phyloP scores from a whole-genome alignment of 2,329 filamentous ascomycete genomes.

The Bipolaris cookei region DNA sequence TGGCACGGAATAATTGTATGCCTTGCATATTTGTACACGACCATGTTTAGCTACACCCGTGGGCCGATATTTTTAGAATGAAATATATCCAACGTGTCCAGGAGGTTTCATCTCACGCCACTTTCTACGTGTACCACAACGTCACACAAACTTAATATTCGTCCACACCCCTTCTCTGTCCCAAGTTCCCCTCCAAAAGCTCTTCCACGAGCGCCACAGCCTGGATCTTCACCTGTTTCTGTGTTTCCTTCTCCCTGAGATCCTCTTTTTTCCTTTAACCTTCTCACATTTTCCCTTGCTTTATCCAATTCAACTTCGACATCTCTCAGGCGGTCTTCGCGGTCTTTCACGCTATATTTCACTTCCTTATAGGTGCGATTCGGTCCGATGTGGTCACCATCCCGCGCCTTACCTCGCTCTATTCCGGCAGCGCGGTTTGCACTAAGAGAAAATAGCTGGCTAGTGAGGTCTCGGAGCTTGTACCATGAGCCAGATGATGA shows the following conservation, averaged over 20 bases:
- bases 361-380: background rate
- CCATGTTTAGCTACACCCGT: background rate
- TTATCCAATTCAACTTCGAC: conserved; percentile 4
- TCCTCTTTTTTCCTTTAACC: conserved; percentile 4
- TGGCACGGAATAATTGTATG: background rate
- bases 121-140: background rate
- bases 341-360: background rate
- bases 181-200: background rate
- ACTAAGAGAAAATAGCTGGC: background rate
- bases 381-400: background rate
- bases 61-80: background rate
- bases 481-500: background rate
- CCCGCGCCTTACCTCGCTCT: background rate
- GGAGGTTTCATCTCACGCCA: background rate
- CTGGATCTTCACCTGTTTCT: background rate
- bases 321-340: background rate
- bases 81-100: background rate
- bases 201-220: conserved; percentile 5
- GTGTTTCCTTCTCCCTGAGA: conserved; percentile 4
- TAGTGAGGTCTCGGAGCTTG: background rate
- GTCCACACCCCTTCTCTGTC: background rate
- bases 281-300: conserved; percentile 6
- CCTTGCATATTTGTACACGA: background rate
- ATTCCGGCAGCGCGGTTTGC: background rate
- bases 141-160: background rate